Conservation (phyloP, 306 rosid genomes). For the Cicer chorassanicum region DNA sequence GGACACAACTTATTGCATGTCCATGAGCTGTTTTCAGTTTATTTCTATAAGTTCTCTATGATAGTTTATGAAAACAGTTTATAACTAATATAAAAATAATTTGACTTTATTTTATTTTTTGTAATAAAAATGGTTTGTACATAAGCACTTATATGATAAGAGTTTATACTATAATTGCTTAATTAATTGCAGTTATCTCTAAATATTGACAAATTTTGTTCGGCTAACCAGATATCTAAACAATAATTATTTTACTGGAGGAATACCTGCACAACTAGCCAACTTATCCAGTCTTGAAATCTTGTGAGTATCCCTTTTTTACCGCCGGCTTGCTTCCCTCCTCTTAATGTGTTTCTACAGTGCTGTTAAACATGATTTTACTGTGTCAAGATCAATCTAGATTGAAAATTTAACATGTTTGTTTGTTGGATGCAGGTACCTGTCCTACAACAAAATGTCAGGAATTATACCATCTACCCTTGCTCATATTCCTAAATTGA, state of each 20-base stretch:
- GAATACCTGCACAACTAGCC: constrained; percentile 92
- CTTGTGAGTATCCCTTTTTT: constrained; percentile 61
- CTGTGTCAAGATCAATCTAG: constrained; percentile 17
- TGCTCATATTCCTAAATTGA: constrained; percentile 83
- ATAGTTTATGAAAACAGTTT: no score
- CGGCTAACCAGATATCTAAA: constrained; percentile 70
- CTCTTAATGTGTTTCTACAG: neutral
- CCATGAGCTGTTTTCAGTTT: no score
- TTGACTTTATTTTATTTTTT: no score
- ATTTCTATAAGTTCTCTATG: no score
- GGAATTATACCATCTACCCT: constrained; percentile 85
- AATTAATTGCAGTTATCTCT: constrained; percentile 10
- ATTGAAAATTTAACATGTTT: constrained; percentile 22
- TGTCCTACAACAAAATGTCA: constrained; percentile 92
- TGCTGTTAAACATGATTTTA: constrained; percentile 10
- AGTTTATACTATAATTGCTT: neutral
- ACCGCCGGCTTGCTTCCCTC: neutral
- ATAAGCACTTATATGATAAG: no score
- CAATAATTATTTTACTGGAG: constrained; percentile 94
- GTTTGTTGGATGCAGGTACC: constrained; percentile 69
- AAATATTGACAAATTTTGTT: constrained; percentile 35
- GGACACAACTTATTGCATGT: no score
- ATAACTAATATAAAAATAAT: no score
- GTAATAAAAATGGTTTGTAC: no score
- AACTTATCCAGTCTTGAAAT: constrained; percentile 92